Evolutionary conservation across 2,329 filamentous ascomycete species (phyloP), one percentile per base, ranked within the genome.

Genomic region (Colletotrichum filicis): DNA sequence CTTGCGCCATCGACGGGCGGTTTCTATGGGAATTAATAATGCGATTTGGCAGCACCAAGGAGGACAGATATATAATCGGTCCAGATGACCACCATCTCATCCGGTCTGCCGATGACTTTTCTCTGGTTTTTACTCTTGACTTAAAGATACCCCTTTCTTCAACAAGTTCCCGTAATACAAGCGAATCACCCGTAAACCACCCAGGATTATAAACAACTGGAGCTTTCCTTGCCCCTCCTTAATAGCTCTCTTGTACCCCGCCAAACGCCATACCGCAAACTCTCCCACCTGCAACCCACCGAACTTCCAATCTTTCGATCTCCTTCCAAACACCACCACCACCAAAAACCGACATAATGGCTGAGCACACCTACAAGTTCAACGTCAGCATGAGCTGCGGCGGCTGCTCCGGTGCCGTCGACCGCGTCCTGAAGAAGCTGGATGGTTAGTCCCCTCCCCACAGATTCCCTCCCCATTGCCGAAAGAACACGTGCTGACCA

Each of bases 351-450:
- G 42, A 70, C 79, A 87, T 77, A 79, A 95, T 95, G 93, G 86
- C 92, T 73, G 94, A 94, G 78, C 95, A 98, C 88, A 94, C 91
- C 78, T 98, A 98, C 93, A 94, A 97, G 84, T 98, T 98, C 89
- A 92, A 95, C 85, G 91, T 98, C 83, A 89, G 87, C 84, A 99
- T 99, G 97, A 93, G 88, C 88, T 99, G 97, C 87, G 91, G 94
- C 82, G 97, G 97, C 83, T 99, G 97, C 92, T 98, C 95, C 58
- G 95, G 95, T 80, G 97, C 97, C 77, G 89, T 99, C 57, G 94
- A 97, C 85, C 91, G 95, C 65, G 95, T 98, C 58, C 91, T 99
- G 76, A 96, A 94, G 87, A 98, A 95, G 87, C 91, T 97, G 2
- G 93, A 97, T 24, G 95, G 95, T 97, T 81, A 76, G 90, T 84